These are phyloP conservation scores for Termitomyces eurrhizus DNA, from an alignment of 768 basidiomycete species.

Conservation along the genomic window DNA sequence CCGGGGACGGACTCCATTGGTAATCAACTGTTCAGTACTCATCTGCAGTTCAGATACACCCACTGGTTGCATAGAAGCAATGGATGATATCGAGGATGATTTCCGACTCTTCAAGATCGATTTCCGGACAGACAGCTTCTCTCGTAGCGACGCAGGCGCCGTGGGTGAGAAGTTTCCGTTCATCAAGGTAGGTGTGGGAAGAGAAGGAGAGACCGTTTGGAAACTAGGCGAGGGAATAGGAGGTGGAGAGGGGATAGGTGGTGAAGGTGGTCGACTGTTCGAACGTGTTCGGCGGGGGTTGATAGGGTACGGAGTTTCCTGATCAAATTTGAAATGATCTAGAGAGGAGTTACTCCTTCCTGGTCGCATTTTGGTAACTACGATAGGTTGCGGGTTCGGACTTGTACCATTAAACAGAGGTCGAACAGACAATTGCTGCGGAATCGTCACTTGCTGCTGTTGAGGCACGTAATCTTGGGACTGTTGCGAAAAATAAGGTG, in stretches of 20 bases:
- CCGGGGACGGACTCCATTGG: slow-evolving; percentile 30
- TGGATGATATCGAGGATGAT: slow-evolving; percentile 40
- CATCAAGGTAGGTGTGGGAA: slow-evolving; percentile 14
- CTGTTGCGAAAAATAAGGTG: background rate
- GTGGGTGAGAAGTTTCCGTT: slow-evolving; percentile 12
- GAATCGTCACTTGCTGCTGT: slow-evolving; percentile 5
- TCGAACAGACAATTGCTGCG: slow-evolving; percentile 13
- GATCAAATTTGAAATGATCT: slow-evolving; percentile 64
- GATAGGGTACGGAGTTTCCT: slow-evolving; percentile 66
- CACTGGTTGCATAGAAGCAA: slow-evolving; percentile 5
- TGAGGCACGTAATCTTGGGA: background rate
- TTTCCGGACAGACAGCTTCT: slow-evolving; percentile 48
- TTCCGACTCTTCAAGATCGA: slow-evolving; percentile 72
- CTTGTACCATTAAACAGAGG: slow-evolving; percentile 14
- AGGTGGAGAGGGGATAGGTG: slow-evolving; percentile 28
- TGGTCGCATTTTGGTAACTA: slow-evolving; percentile 38
- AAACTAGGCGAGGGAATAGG: slow-evolving; percentile 27
- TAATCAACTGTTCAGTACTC: slow-evolving; percentile 33
- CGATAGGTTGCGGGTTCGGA: slow-evolving; percentile 30
- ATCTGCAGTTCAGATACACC: slow-evolving; percentile 27
- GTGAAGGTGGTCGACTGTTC: slow-evolving; percentile 22
- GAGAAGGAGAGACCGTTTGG: slow-evolving; percentile 8
- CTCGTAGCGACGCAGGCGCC: slow-evolving; percentile 28
- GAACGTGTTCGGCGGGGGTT: slow-evolving; percentile 28
- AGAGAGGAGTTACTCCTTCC: slow-evolving; percentile 26